Evolutionary conservation across 371 early-diverging fungal genomes (phyloP).

Genomic region (Mucor velutinosus): DNA sequence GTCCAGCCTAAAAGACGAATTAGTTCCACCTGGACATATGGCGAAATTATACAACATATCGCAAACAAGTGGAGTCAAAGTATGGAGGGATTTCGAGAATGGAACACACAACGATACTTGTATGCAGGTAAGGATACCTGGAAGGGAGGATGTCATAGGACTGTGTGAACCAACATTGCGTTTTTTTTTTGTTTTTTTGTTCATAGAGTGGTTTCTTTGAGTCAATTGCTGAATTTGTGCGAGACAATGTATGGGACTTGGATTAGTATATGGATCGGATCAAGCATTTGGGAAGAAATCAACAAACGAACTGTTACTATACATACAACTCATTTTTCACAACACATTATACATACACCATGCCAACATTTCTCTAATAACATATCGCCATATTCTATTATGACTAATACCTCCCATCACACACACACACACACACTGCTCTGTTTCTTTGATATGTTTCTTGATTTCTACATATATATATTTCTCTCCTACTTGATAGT

Average conservation of each 20-base stretch:
- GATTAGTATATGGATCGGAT: constrained; percentile 9
- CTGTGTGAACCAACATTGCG: neutral
- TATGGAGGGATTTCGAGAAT: constrained; percentile 70
- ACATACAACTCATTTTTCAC: neutral
- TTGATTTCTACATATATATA: constrained; percentile 6
- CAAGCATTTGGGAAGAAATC: neutral
- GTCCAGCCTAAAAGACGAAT: constrained; percentile 80
- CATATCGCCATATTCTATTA: neutral
- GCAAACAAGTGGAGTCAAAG: constrained; percentile 54
- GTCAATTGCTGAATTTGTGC: constrained; percentile 57
- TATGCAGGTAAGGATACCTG: constrained; percentile 42
- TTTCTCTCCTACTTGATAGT: neutral
- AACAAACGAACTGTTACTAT: neutral
- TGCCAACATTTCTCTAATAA: neutral
- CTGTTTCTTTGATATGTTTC: neutral
- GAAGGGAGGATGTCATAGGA: neutral
- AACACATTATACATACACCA: constrained; percentile 5
- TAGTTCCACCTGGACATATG: constrained; percentile 92
- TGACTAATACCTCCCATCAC: neutral
- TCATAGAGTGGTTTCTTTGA: constrained; percentile 83
- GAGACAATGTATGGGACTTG: constrained; percentile 34
- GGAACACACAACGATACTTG: constrained; percentile 95
- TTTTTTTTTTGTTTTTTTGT: too few relatives aligned
- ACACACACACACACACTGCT: neutral
- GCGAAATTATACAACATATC: constrained; percentile 63